Evolutionary conservation across 192 early-diverging fungal species (phyloP), one percentile per base, ranked within the genome.

Genomic region (Spinellus fusiger): DNA sequence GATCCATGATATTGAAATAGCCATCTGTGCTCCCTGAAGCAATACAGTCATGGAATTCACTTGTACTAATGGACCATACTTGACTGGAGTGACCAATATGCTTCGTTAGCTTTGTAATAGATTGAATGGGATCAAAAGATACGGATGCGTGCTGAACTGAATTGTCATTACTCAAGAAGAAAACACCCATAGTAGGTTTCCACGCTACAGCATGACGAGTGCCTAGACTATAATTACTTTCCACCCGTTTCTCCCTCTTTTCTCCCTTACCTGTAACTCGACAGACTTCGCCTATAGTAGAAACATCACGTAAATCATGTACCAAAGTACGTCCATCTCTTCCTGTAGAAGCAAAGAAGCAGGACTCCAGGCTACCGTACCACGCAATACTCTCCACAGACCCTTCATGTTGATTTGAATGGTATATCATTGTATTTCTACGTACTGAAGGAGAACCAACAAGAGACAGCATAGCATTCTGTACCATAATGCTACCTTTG

Each of bases 21-120:
- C 54, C 63, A 22, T 32, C 40, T 0, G 55, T 57, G 26, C 34
- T 26, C 26, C 28, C 15, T 0, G 48, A 35, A 10, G 20, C 63
- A 13, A 56, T 38, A 12, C 16, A 10, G 1, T n/a, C 32, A 35
- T 65, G 63, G 5, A 38, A 5, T 0, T 37, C 4, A 22, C 54
- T 28, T 20, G 46, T 44, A 49, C 20, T 54, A 33, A 65, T 50
- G 10, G 44, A 56, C 53, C 63, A 65, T 34, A 65, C 15, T 15
- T 33, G 3, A n/a, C 54, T n/a, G 34, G 4, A 26, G 26, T 56
- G 31, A 1, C 31, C 54, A 25, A 1, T 27, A n/a, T 63, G 40
- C 7, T 27, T 38, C 7, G 51, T 35, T 13, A 35, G 10, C 4
- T 15, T 34, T 3, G 4, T 22, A 18, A 23, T 35, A 0, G 5